Evolutionary conservation across 2,329 filamentous ascomycete genomes (phyloP).

Genomic region (Sclerotinia borealis): DNA sequence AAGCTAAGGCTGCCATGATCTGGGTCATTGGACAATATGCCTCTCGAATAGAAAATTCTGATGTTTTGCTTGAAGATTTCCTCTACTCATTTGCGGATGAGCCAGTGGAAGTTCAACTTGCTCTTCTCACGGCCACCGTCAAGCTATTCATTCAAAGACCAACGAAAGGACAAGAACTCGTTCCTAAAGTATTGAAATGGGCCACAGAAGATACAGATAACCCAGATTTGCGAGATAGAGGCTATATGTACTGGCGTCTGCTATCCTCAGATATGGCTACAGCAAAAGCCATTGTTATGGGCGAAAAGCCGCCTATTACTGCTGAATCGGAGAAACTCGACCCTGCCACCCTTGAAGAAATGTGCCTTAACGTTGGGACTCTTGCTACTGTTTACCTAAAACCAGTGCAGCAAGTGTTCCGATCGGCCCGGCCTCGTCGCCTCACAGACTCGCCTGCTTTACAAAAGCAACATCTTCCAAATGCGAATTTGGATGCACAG

Average conservation of each 20-base stretch:
- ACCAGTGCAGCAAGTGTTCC: slow-evolving; percentile 94
- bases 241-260: slow-evolving; percentile 99
- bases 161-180: slow-evolving; percentile 86
- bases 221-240: slow-evolving; percentile 87
- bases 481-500: slow-evolving; percentile 47
- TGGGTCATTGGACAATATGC: slow-evolving; percentile 99
- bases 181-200: slow-evolving; percentile 95
- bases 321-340: slow-evolving; percentile 94
- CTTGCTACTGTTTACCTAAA: slow-evolving; percentile 97
- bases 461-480: slow-evolving; percentile 62
- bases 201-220: slow-evolving; percentile 99
- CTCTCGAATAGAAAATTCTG: slow-evolving; percentile 93
- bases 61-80: slow-evolving; percentile 90
- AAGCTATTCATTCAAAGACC: slow-evolving; percentile 97
- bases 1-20: slow-evolving; percentile 97
- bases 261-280: slow-evolving; percentile 85
- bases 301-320: slow-evolving; percentile 92
- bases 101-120: slow-evolving; percentile 89
- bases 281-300: slow-evolving; percentile 89
- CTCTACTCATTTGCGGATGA: slow-evolving; percentile 91
- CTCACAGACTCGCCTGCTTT: slow-evolving; percentile 80
- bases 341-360: slow-evolving; percentile 84
- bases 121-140: slow-evolving; percentile 89
- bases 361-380: slow-evolving; percentile 94
- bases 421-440: slow-evolving; percentile 73